Evolutionary conservation across 2,329 filamentous ascomycete genomes (phyloP), one percentile per base, ranked within the genome.

Genomic region (Ceratocystiopsis sp.): DNA sequence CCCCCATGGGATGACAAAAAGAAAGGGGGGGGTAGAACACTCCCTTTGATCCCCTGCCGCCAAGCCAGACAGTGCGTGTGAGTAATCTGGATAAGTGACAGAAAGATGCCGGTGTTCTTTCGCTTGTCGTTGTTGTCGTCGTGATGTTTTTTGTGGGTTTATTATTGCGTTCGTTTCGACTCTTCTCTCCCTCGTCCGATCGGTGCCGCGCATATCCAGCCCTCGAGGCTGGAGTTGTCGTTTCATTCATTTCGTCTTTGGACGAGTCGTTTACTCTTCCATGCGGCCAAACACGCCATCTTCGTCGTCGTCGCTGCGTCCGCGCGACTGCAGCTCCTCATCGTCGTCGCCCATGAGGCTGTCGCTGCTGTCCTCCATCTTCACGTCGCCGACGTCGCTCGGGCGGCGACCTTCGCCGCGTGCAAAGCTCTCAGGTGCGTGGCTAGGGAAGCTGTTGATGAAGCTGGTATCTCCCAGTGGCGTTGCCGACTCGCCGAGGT

Each of bases 271-370:
- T 64, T 69, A 91, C 61, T 93, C 85, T 63, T 98, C 91, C 89
- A 96, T 96, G 52, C 77, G 76, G 45, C 87, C 87, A 66, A 98
- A 98, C 54, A 96, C 82, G 56, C 87, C 87, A 51, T 95, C 87
- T 51, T 96, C 89, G 49, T 93, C 86, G 53, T 94, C 87, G 53
- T 93, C 84, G 59, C 78, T 80, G 48, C 80, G 73, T 41, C 73
- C 73, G 44, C 74, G 71, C 41, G 68, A 72, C 44, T 64, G 68
- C 52, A 65, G 63, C 54, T 77, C 76, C 46, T 78, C 73, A 48
- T 82, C 77, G 52, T 80, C 75, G 43, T 84, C 78, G 50, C 76
- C 75, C 52, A 68, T 67, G 50, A 71, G 66, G 59, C 71, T 78
- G 45, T 77, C 75, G 50, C 73, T 66, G 52, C 72, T 73, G 41